Evolutionary conservation across 129 eudicot genomes (phyloP), one percentile per base, ranked within the genome.

Genomic region (Flaveria linearis): DNA sequence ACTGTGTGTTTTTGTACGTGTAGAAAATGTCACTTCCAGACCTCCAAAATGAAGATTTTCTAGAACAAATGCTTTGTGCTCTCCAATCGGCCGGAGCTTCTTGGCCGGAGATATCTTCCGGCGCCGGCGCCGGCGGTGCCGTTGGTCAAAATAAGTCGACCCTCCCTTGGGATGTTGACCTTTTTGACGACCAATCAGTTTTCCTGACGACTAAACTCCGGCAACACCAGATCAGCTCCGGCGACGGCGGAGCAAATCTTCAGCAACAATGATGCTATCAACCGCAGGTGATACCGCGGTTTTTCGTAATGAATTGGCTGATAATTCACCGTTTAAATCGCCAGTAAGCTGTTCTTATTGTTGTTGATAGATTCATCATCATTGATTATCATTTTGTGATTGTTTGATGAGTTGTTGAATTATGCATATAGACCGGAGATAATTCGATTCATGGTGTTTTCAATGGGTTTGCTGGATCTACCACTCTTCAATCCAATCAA

Each of bases 11-110:
- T 78, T 16, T 60, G 68, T 76, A 17, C 43, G 74, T 71, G 13
- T 47, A 80, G 17, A 78, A 82, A 41, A 85, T 85, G 82, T 69
- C 84, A 10, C 75, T 76, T 22, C 84, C 72, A 36, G 84, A 64
- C 70, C 67, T 76, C 36, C 78, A 74, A 69, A 78, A 71, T 62
- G 96, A 92, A 2, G 96, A 89, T 51, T 89, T 92, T 33, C 84
- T 92, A 26, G 91, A 92, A 7, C 97, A 92, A 75, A 87, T 92
- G 85, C 87, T 92, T 61, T 82, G 86, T 67, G 73, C 88, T 50
- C 82, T 89, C 41, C 91, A 91, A 10, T 81, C 89, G n/a, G 79
- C 87, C 22, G 77, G 86, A 7, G 74, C 73, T 23, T 67, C 87
- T 36, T 88, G 86, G 91, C 90, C 89, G 64, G 93, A 85, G 6